phyloP scores from a whole-genome alignment of 2,329 filamentous ascomycete genomes.

The Clarireedia monteithiana region DNA sequence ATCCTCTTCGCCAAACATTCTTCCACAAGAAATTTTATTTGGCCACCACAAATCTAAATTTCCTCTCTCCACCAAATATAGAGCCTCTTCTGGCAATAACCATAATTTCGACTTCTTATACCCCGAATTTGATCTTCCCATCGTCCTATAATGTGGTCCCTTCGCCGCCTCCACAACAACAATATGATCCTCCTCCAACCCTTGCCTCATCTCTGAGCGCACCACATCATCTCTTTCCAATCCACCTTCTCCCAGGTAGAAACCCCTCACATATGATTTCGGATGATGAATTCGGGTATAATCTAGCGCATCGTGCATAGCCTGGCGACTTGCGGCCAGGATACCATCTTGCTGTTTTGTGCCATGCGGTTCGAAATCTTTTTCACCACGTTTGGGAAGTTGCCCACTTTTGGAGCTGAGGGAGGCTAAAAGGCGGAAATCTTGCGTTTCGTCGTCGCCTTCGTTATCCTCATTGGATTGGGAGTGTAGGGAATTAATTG shows the following conservation, averaged over 20 bases:
- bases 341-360: conserved; percentile 72
- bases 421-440: conserved; percentile 67
- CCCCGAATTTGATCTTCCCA: conserved; percentile 57
- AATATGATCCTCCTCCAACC: conserved; percentile 44
- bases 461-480: conserved; percentile 44
- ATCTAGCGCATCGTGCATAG: conserved; percentile 81
- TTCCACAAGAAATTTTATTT: conserved; percentile 39
- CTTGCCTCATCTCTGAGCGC: conserved; percentile 60
- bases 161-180: conserved; percentile 66
- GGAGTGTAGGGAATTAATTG: conserved; percentile 18
- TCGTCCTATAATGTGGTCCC: conserved; percentile 65
- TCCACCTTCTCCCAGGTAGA: conserved; percentile 57
- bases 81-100: conserved; percentile 84
- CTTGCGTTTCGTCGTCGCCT: conserved; percentile 72
- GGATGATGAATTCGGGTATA: conserved; percentile 68
- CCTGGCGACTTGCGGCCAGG: conserved; percentile 72
- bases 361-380: conserved; percentile 93
- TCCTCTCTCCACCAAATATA: conserved; percentile 84
- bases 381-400: conserved; percentile 84
- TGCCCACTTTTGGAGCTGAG: conserved; percentile 45
- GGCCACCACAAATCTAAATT: conserved; percentile 86
- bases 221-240: conserved; percentile 39
- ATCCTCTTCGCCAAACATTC: conserved; percentile 23
- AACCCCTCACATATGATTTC: conserved; percentile 58
- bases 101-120: conserved; percentile 60